A percentile compares a stretch with the other conserved stretches of the same genome.
Evolutionary conservation across 2,329 filamentous ascomycete genomes (phyloP).

Genomic region (Exophiala viscosa): DNA sequence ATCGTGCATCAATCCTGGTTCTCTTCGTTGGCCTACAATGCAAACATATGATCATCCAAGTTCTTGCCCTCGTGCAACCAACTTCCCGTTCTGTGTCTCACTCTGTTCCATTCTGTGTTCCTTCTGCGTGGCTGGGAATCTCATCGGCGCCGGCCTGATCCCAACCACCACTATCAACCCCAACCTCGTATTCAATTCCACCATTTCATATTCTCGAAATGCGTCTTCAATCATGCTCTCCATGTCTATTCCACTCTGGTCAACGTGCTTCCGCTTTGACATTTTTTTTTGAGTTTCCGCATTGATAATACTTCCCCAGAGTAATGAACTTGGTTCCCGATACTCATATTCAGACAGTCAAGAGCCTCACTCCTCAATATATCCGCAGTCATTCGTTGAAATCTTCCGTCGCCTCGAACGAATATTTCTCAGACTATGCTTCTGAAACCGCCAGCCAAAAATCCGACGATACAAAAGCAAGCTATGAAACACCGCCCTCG

Average conservation of each 20-base stretch:
- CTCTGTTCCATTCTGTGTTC: conserved; percentile 12
- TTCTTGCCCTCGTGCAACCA: background rate
- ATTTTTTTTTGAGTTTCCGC: conserved; percentile 18
- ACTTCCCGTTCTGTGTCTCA: conserved; percentile 18
- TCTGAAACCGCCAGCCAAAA: conserved; percentile 38
- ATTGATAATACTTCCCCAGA: conserved; percentile 19
- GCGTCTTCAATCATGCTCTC: conserved; percentile 8
- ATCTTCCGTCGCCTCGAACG: conserved; percentile 49
- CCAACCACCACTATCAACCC: conserved; percentile 27
- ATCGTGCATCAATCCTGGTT: background rate
- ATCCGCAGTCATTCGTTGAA: conserved; percentile 42
- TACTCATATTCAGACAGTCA: conserved; percentile 37
- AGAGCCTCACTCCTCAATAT: conserved; percentile 44
- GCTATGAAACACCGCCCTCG: conserved; percentile 46
- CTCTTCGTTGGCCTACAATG: conserved; percentile 2
- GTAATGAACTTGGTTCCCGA: conserved; percentile 33
- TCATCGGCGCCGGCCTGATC: background rate
- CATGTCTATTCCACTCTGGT: conserved; percentile 12
- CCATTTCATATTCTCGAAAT: conserved; percentile 15
- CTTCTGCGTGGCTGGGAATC: conserved; percentile 18
- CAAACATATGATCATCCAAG: conserved; percentile 2
- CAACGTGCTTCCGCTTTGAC: conserved; percentile 22
- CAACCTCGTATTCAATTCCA: conserved; percentile 21
- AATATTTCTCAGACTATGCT: conserved; percentile 44
- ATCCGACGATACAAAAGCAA: conserved; percentile 35